These are phyloP conservation scores for Mycena capillaripes DNA, from an alignment of 768 basidiomycete species.

Conservation along the genomic window DNA sequence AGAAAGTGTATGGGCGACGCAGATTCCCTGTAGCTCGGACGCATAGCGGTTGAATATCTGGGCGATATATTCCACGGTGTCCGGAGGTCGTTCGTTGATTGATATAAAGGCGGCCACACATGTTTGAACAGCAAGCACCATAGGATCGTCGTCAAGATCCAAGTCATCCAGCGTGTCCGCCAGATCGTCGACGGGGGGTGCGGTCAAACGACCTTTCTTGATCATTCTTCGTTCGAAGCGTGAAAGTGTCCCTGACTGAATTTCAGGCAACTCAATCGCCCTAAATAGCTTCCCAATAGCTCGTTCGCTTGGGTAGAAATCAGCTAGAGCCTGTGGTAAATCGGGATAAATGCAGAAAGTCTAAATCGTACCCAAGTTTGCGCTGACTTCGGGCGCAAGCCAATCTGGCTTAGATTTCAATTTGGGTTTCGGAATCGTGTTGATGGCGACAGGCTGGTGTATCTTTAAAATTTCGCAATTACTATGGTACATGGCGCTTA, in stretches of 20 bases:
- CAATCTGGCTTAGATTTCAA: slow-evolving; percentile 66
- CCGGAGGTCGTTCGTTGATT: slow-evolving; percentile 38
- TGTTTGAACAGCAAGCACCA: slow-evolving; percentile 45
- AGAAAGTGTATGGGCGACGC: slow-evolving; percentile 61
- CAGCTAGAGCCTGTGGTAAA: slow-evolving; percentile 24
- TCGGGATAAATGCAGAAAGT: neutral
- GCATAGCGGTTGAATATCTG: slow-evolving; percentile 58
- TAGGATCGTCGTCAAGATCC: slow-evolving; percentile 35
- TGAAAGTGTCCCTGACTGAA: slow-evolving; percentile 10
- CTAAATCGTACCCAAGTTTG: slow-evolving; percentile 33
- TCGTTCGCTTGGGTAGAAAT: slow-evolving; percentile 65
- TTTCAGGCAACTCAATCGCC: slow-evolving; percentile 65
- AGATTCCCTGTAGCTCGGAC: slow-evolving; percentile 63
- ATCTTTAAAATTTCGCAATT: neutral
- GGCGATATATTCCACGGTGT: slow-evolving; percentile 45
- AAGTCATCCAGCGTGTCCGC: slow-evolving; percentile 37
- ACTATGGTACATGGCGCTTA: neutral
- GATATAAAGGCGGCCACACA: slow-evolving; percentile 47
- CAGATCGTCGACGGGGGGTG: slow-evolving; percentile 40
- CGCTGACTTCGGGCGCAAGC: slow-evolving; percentile 72
- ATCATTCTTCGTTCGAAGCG: slow-evolving; percentile 38
- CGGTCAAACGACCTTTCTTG: slow-evolving; percentile 27
- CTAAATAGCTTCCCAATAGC: slow-evolving; percentile 77
- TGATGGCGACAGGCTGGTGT: slow-evolving; percentile 51
- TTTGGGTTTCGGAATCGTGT: slow-evolving; percentile 60